Conservation (phyloP, 2,329 filamentous ascomycete species). For the Juglanconis juglandina region DNA sequence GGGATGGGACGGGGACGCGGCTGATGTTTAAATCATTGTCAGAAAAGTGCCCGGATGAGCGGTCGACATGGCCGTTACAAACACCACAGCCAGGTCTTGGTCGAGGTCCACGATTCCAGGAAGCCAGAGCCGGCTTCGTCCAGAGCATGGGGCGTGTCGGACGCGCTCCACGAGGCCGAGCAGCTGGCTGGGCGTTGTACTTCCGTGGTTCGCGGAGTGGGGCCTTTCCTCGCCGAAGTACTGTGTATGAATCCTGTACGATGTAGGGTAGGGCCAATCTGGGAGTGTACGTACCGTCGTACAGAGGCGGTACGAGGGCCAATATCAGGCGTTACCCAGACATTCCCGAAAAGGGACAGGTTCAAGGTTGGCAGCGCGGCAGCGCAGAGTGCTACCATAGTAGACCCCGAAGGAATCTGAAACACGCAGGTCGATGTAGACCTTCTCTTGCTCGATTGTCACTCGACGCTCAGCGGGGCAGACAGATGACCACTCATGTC, state of each 20-base stretch:
- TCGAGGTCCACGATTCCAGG: conserved; percentile 12
- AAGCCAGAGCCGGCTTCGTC: conserved; percentile 14
- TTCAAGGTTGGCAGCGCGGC: conserved; percentile 16
- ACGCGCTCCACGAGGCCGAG: conserved; percentile 18
- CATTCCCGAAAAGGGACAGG: neutral
- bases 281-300: neutral
- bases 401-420: conserved; percentile 14
- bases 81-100: conserved; percentile 14
- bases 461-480: conserved; percentile 13
- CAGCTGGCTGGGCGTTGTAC: conserved; percentile 10
- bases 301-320: conserved; percentile 1
- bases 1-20: conserved; percentile 7
- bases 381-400: conserved; percentile 8
- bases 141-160: conserved; percentile 6
- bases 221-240: neutral
- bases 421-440: conserved; percentile 17
- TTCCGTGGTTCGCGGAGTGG: conserved; percentile 8
- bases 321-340: conserved; percentile 11
- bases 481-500: conserved; percentile 10
- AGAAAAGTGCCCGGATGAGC: conserved; percentile 16
- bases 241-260: neutral
- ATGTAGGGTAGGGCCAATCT: too few relatives aligned
- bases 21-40: conserved; percentile 20
- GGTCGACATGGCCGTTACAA: conserved; percentile 15
- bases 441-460: conserved; percentile 10